Conservation (phyloP, 768 basidiomycete genomes). For the Filobasidium floriforme region DNA sequence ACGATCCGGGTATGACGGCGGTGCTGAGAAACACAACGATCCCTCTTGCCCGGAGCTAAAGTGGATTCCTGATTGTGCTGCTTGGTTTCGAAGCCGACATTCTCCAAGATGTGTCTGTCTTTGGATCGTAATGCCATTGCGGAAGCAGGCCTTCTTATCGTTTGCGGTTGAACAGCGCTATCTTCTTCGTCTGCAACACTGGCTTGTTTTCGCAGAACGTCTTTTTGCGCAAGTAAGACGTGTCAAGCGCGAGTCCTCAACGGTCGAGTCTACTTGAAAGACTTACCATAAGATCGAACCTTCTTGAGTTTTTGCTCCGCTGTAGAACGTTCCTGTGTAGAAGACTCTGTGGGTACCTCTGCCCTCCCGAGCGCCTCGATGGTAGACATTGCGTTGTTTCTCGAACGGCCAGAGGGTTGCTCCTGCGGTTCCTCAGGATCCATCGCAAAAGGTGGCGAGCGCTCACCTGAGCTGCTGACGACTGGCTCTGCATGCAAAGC, state of each 20-base stretch:
- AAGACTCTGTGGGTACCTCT: background rate
- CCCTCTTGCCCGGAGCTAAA: background rate
- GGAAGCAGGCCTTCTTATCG: slow-evolving; percentile 17
- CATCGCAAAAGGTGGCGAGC: background rate
- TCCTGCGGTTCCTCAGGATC: no score
- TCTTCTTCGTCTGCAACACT: background rate
- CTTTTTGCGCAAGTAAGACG: no score
- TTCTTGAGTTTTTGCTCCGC: background rate
- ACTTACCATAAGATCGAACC: background rate
- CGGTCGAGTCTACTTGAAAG: background rate
- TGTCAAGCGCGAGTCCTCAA: no score
- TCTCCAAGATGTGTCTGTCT: no score
- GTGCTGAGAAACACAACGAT: slow-evolving; percentile 4
- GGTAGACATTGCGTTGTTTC: background rate
- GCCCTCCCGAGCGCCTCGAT: slow-evolving; percentile 1
- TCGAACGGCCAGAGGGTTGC: background rate
- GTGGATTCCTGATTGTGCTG: background rate
- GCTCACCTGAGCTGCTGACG: background rate
- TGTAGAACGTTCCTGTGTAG: background rate
- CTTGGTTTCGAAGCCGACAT: background rate
- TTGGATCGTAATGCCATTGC: slow-evolving; percentile 10
- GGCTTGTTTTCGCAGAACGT: background rate
- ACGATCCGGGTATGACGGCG: slow-evolving; percentile 16
- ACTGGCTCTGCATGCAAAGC: background rate
- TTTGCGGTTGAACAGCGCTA: background rate